phyloP scores from a whole-genome alignment of 257 asterid species.

The Linderniella brevidens region DNA sequence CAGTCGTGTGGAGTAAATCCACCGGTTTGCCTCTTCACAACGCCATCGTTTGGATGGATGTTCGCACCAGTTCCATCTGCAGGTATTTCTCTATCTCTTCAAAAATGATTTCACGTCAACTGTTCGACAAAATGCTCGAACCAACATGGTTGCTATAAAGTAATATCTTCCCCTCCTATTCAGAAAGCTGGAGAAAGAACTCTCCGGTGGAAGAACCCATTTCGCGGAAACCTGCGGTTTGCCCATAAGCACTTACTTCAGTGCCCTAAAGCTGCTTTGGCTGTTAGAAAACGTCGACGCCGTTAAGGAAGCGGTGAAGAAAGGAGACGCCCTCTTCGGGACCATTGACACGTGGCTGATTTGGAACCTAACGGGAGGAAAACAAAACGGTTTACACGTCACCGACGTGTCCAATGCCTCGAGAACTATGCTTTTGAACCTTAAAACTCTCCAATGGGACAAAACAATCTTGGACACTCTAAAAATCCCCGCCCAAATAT shows the following conservation, averaged over 20 bases:
- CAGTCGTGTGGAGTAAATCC: slow-evolving; percentile 94
- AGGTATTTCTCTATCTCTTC: slow-evolving; percentile 22
- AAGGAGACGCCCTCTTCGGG: slow-evolving; percentile 79
- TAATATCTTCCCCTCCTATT: background rate
- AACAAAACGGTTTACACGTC: slow-evolving; percentile 46
- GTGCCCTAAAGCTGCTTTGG: slow-evolving; percentile 80
- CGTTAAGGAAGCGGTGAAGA: slow-evolving; percentile 42
- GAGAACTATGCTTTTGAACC: slow-evolving; percentile 89
- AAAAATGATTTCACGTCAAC: background rate
- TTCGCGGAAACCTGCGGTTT: slow-evolving; percentile 61
- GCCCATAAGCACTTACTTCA: slow-evolving; percentile 90
- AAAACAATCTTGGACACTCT: slow-evolving; percentile 28
- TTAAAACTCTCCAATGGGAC: slow-evolving; percentile 76
- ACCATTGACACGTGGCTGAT: slow-evolving; percentile 89
- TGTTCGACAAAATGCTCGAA: background rate
- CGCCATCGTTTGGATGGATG: slow-evolving; percentile 99
- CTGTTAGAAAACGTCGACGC: slow-evolving; percentile 58
- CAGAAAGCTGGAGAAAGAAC: slow-evolving; percentile 71
- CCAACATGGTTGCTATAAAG: background rate
- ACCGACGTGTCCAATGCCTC: slow-evolving; percentile 90
- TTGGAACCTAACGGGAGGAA: slow-evolving; percentile 91
- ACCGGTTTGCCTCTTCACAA: slow-evolving; percentile 80
- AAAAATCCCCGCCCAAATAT: slow-evolving; percentile 25
- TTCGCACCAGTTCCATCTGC: slow-evolving; percentile 77
- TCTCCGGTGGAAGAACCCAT: slow-evolving; percentile 78